phyloP scores from a whole-genome alignment of 257 asterid genomes.

The Mentha longifolia region DNA sequence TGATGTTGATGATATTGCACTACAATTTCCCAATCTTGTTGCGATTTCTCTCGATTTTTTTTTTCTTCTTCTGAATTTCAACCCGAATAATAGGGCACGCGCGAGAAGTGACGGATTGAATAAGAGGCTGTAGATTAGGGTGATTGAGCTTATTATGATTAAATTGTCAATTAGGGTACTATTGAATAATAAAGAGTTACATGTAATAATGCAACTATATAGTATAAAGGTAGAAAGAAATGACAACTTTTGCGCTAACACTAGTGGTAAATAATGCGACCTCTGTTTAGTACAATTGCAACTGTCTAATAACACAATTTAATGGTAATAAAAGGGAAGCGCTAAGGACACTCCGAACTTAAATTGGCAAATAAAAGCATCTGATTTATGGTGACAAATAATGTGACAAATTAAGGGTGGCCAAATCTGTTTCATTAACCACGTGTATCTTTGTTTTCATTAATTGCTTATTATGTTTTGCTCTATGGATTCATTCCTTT shows the following conservation, averaged over 20 bases:
- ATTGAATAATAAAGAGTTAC: constrained; percentile 9
- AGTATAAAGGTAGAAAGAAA: background rate
- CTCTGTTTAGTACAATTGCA: constrained; percentile 22
- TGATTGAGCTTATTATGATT: constrained; percentile 3
- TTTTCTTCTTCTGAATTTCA: no score
- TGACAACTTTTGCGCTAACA: constrained; percentile 15
- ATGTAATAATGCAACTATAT: constrained; percentile 10
- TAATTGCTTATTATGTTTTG: background rate
- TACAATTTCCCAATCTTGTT: no score
- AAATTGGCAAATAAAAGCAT: background rate
- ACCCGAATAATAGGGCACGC: background rate
- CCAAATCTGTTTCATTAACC: constrained; percentile 36
- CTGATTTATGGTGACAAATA: constrained; percentile 30
- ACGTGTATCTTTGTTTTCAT: constrained; percentile 32
- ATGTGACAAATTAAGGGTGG: constrained; percentile 40
- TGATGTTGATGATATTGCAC: no score
- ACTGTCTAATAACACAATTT: constrained; percentile 18
- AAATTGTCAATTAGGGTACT: background rate
- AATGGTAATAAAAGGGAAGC: constrained; percentile 25
- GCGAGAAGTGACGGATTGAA: background rate
- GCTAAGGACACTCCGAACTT: constrained; percentile 18
- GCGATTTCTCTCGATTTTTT: no score
- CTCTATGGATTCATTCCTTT: constrained; percentile 51
- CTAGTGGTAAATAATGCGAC: constrained; percentile 27
- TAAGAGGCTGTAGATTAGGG: background rate